phyloP scores from a whole-genome alignment of 176 grass and related monocot species.

The Oryza brachyantha region DNA sequence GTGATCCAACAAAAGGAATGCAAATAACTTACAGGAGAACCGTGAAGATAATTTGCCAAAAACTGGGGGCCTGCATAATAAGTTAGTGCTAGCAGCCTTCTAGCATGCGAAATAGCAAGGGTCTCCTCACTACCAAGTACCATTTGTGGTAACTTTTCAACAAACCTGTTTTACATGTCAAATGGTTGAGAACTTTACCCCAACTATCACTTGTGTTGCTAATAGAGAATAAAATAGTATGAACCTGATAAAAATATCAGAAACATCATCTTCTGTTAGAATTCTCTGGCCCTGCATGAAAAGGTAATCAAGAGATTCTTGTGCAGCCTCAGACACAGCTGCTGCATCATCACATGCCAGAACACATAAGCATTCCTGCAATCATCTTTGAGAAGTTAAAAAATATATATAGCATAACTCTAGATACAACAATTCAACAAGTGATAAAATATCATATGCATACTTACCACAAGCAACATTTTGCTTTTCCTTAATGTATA shows the following conservation, averaged over 20 bases:
- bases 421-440: neutral
- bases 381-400: conserved; percentile 43
- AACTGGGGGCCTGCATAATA: conserved; percentile 87
- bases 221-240: conserved; percentile 33
- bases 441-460: conserved; percentile 17
- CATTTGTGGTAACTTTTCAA: conserved; percentile 68
- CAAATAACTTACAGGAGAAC: conserved; percentile 61
- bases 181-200: conserved; percentile 30
- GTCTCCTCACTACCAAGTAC: conserved; percentile 82
- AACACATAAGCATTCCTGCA: conserved; percentile 87
- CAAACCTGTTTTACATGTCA: conserved; percentile 58
- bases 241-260: conserved; percentile 85
- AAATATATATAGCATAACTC: conserved; percentile 28
- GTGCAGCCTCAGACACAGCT: conserved; percentile 69
- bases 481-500: conserved; percentile 69
- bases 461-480: conserved; percentile 72
- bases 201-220: conserved; percentile 35
- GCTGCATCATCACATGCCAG: conserved; percentile 65
- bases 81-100: conserved; percentile 72
- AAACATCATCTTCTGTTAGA: conserved; percentile 73
- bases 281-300: conserved; percentile 54
- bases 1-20: conserved; percentile 17
- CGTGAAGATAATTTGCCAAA: conserved; percentile 72
- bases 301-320: conserved; percentile 67
- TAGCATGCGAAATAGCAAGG: conserved; percentile 74